Conservation (phyloP, 139 green algal species). For the Chlorella sp. region DNA sequence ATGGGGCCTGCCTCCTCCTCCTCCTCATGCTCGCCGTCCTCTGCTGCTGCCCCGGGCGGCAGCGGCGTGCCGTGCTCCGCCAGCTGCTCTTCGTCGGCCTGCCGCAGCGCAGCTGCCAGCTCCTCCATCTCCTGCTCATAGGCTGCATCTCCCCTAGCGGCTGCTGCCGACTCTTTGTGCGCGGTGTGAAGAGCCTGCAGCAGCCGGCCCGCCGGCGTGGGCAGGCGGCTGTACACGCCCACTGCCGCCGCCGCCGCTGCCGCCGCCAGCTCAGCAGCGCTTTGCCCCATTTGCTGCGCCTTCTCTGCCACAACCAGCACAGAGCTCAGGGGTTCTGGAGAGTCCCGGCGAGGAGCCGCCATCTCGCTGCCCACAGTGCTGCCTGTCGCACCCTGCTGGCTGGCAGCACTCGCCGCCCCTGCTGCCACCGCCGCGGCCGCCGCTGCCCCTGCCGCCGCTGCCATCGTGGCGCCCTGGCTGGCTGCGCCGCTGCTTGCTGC, state of each 20-base stretch:
- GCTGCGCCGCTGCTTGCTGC: no score
- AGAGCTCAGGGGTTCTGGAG: not conserved
- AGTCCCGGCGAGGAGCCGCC: not conserved
- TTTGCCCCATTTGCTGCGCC: not conserved
- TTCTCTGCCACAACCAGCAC: conserved; percentile 1
- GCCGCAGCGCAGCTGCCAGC: not conserved
- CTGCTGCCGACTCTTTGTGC: not conserved
- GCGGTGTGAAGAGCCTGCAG: not conserved
- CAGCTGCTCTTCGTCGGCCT: not conserved
- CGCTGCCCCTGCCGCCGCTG: not conserved
- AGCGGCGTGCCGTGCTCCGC: not conserved
- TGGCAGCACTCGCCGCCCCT: not conserved
- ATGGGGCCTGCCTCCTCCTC: not conserved
- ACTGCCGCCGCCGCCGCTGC: not conserved
- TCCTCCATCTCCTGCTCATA: not conserved
- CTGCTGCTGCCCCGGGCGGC: not conserved
- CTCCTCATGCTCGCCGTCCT: not conserved
- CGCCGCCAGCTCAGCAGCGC: not conserved
- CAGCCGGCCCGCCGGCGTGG: not conserved
- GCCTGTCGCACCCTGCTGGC: not conserved
- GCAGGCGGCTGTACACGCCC: not conserved
- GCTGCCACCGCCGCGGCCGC: not conserved
- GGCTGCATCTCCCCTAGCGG: not conserved
- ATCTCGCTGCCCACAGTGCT: not conserved
- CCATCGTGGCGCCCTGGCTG: not conserved